Evolutionary conservation across 2,329 filamentous ascomycete species (phyloP), one percentile per base, ranked within the genome.

Genomic region (Falciphora oryzae): DNA sequence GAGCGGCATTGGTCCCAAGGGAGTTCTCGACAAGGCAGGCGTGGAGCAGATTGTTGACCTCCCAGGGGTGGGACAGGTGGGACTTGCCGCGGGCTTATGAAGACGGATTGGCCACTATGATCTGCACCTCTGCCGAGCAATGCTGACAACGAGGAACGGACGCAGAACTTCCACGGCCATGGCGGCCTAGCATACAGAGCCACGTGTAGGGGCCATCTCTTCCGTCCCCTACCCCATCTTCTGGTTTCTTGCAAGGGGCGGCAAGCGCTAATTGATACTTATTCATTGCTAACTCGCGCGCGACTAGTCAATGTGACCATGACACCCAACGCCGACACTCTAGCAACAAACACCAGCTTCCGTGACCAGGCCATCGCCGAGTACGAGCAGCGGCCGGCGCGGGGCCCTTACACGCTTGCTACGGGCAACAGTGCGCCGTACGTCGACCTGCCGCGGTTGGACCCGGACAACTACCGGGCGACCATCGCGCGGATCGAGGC

Each of bases 1-100:
- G 3, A 87, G 84, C 0, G 86, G 86, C 0, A 79, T 89, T 62
- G 86, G 86, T 16, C 63, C 65, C 25, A 44, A 22, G n/a, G 31
- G 25, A 4, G 57, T 65, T 27, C 66, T 69, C 29, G 53, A 66
- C 28, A 31, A 53, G 28, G 63, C 64, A 2, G 65, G 63, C 57
- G 66, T 68, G 35, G 58, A 65, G n/a, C 63, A 67, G 7, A 61
- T 66, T 18, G 58, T 67, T 16, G 53, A 61, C 35, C 59, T 61
- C 18, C 59, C 59, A 5, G 60, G 35, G 1, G 60, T 61, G 22
- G 60, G 60, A n/a, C 57, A 53, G 44, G 22, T 53, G n/a, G 7
- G 44, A 18, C n/a, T 8, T n/a, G 18, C 44, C n/a, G 44, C 44
- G 18, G 7, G 14, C 16, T 18, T 44, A 16, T 44, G 38, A 44